Conservation (phyloP, 73 alveolate species). For the Effrenium voratum region DNA sequence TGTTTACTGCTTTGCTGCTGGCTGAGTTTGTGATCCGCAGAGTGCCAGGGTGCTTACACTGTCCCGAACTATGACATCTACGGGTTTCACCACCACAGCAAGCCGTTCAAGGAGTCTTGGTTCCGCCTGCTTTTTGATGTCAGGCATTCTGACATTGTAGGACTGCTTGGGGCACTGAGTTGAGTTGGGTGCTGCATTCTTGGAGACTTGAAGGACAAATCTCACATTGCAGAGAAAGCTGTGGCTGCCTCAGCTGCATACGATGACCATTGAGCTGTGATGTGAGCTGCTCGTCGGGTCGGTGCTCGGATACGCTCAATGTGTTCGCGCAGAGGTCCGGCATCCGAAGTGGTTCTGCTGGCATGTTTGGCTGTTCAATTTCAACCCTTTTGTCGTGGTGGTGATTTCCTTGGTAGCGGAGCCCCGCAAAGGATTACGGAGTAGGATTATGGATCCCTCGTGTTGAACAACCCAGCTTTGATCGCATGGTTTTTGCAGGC, state of each 20-base stretch:
- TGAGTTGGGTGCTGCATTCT: too few relatives aligned
- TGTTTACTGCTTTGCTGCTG: too few relatives aligned
- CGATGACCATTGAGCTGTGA: neutral
- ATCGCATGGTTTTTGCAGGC: too few relatives aligned
- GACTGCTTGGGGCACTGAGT: too few relatives aligned
- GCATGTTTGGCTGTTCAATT: slow-evolving; percentile 36
- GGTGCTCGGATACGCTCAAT: neutral
- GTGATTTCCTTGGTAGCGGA: too few relatives aligned
- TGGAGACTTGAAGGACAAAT: slow-evolving; percentile 78
- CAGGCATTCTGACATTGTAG: too few relatives aligned
- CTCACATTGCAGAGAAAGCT: slow-evolving; percentile 44
- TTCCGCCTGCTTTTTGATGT: neutral
- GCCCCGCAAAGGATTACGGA: too few relatives aligned
- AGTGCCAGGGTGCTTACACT: slow-evolving; percentile 71
- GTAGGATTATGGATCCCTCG: too few relatives aligned
- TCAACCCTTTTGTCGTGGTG: too few relatives aligned
- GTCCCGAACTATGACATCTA: slow-evolving; percentile 79
- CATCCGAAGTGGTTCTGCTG: slow-evolving; percentile 74
- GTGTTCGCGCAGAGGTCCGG: neutral
- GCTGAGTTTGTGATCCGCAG: too few relatives aligned
- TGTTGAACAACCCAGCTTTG: too few relatives aligned
- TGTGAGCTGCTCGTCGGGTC: neutral
- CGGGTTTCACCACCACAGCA: slow-evolving; percentile 86
- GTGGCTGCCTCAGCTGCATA: neutral
- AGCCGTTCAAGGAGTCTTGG: slow-evolving; percentile 40